These are phyloP conservation scores for Trichoderma atrobrunneum DNA, from an alignment of 2,329 filamentous ascomycete species.

Conservation along the genomic window DNA sequence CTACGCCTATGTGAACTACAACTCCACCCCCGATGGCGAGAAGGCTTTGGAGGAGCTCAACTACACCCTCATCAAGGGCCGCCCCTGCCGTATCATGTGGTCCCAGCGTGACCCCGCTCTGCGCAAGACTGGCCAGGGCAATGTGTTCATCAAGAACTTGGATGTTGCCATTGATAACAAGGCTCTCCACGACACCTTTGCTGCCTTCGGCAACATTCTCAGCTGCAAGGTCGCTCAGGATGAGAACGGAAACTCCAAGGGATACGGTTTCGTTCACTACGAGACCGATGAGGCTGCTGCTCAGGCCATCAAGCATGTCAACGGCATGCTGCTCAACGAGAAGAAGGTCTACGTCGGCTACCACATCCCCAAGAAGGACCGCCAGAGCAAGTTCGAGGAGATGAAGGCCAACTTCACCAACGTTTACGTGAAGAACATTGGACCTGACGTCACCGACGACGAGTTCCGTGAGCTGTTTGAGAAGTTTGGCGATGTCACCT, in stretches of 20 bases:
- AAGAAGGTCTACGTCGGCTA: constrained; percentile 99
- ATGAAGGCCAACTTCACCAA: constrained; percentile 99
- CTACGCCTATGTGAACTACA: constrained; percentile 99
- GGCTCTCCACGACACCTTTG: constrained; percentile 98
- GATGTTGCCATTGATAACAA: constrained; percentile 99
- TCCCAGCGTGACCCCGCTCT: constrained; percentile 98
- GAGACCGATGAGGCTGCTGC: constrained; percentile 97
- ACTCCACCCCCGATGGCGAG: constrained; percentile 93
- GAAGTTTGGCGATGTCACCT: constrained; percentile 90
- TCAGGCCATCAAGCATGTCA: constrained; percentile 98
- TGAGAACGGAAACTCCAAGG: constrained; percentile 94
- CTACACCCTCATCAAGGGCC: constrained; percentile 99
- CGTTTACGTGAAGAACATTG: constrained; percentile 99
- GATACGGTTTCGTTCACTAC: constrained; percentile 99
- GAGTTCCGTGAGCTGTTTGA: constrained; percentile 94
- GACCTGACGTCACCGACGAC: constrained; percentile 78
- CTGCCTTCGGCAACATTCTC: constrained; percentile 97
- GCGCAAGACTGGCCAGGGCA: constrained; percentile 98
- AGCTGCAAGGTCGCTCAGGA: constrained; percentile 99
- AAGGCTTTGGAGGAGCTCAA: constrained; percentile 98
- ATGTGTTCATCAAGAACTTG: constrained; percentile 99
- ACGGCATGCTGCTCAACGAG: constrained; percentile 99
- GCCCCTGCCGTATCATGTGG: constrained; percentile 99
- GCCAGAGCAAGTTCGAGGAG: constrained; percentile 99
- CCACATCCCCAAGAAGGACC: constrained; percentile 99